A percentile compares a stretch with the other conserved stretches of the same genome.
Conservation (phyloP, 2,329 filamentous ascomycete genomes). For the Fusarium brachygibbosum region DNA sequence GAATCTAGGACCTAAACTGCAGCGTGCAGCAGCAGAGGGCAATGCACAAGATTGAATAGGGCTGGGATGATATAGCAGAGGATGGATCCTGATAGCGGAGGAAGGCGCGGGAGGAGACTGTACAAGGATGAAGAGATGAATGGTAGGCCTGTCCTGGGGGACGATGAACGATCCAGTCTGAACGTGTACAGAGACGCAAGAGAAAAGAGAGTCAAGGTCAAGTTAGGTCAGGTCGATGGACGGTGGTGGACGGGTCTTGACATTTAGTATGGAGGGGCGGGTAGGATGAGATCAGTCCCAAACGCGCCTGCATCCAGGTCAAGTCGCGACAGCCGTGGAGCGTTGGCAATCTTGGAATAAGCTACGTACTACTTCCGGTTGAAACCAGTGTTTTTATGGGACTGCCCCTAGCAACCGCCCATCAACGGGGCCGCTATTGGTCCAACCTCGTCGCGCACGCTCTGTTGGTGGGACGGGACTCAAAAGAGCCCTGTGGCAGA, state of each 20-base stretch:
- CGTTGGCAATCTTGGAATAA: slow-evolving; percentile 25
- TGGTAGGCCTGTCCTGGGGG: slow-evolving; percentile 16
- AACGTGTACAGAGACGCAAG: slow-evolving; percentile 32
- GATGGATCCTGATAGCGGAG: slow-evolving; percentile 14
- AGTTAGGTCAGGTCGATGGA: slow-evolving; percentile 28
- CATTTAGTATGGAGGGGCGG: slow-evolving; percentile 47
- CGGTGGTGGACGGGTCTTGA: slow-evolving; percentile 25
- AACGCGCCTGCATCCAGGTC: slow-evolving; percentile 44
- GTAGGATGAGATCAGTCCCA: slow-evolving; percentile 40
- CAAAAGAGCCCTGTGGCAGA: slow-evolving; percentile 40
- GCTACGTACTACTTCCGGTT: slow-evolving; percentile 31
- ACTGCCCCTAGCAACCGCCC: slow-evolving; percentile 58
- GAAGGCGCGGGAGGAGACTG: background rate
- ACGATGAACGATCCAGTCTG: slow-evolving; percentile 32
- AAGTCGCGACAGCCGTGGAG: slow-evolving; percentile 29
- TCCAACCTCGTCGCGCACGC: slow-evolving; percentile 39
- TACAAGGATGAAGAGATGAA: slow-evolving; percentile 6
- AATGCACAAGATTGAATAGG: slow-evolving; percentile 17
- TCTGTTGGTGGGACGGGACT: slow-evolving; percentile 8
- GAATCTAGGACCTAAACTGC: slow-evolving; percentile 24
- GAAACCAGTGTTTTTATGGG: slow-evolving; percentile 30
- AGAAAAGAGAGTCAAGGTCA: slow-evolving; percentile 25
- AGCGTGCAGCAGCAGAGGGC: slow-evolving; percentile 19
- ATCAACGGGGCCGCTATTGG: slow-evolving; percentile 68
- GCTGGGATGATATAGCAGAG: slow-evolving; percentile 9